Base-by-base conservation (phyloP, 2,329 filamentous ascomycete species). In the Scedosporium dehoogii region DNA sequence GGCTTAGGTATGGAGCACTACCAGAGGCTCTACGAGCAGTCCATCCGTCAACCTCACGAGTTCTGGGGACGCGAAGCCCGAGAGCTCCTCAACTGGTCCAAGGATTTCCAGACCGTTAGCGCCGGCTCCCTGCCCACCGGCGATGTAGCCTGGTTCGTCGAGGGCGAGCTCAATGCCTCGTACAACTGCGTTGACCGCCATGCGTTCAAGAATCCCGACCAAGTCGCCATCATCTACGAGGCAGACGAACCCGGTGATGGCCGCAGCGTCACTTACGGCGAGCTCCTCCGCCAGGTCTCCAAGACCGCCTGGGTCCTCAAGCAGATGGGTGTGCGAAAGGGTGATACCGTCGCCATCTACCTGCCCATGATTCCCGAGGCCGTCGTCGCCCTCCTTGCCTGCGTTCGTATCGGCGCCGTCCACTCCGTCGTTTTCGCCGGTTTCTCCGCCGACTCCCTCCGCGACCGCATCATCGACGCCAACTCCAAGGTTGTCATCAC, bases 301-400 rank as follows among this genome's bases (percentile, higher is more conserved):
- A 89, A 85, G 75, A 86, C 91, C 16, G 89, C 94, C 55, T 91
- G 91, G 80, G 88, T 90, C 25, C 83, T 99, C 69, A 96, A 92
- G 82, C 85, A 93, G 79, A 94, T 96, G 85, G 94, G 94, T 66
- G 93, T 99, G 64, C 87, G 89, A 80, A 97, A 97, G 82, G 94
- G 94, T 62, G 94, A 99, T 77, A 96, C 92, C 4, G 92, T 99
- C 63, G 94, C 92, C 66, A 90, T 99, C 68, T 99, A 99, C 80
- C 79, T 99, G 67, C 94, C 94, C 74, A 99, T 99, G 94, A 96
- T 99, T 75, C 94, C 94, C 62, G 93, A 99, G 77, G 94, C 94
- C 6, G 71, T 99, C 63, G 82, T 99, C 70, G 89, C 94, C 61
- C 90, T 99, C 75, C 82, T 99, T 63, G 94, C 94, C 65, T 96